These are phyloP conservation scores for Magnolia changhungtana DNA, from an alignment of 164 flowering plant species.

Conservation along the genomic window DNA sequence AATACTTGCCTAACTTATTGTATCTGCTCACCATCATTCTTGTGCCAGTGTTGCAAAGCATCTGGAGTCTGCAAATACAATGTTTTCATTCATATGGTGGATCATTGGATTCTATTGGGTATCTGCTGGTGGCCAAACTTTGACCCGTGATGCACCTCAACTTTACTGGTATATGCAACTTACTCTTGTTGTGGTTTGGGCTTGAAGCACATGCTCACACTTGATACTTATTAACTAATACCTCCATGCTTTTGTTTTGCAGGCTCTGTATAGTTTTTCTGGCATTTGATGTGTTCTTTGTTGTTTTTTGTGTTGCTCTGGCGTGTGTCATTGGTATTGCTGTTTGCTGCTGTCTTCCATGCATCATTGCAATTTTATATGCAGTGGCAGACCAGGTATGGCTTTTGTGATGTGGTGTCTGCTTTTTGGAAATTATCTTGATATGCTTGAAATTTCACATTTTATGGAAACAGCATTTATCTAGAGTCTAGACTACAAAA, in stretches of 20 bases:
- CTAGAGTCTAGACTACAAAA: neutral
- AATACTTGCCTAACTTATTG: neutral
- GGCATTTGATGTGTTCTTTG: slow-evolving; percentile 76
- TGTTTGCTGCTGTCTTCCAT: slow-evolving; percentile 86
- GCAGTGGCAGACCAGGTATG: slow-evolving; percentile 73
- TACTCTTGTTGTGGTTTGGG: neutral
- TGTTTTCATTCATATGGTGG: slow-evolving; percentile 94
- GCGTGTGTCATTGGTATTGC: slow-evolving; percentile 84
- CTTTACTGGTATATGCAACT: slow-evolving; percentile 60
- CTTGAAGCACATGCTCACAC: neutral
- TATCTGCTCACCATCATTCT: neutral
- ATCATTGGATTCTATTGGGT: slow-evolving; percentile 86
- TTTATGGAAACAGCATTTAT: neutral
- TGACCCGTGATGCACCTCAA: slow-evolving; percentile 59
- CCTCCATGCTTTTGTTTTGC: slow-evolving; percentile 26
- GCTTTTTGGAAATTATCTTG: neutral
- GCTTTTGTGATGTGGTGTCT: neutral
- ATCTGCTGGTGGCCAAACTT: slow-evolving; percentile 55
- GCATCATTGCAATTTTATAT: slow-evolving; percentile 73
- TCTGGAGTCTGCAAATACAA: slow-evolving; percentile 78
- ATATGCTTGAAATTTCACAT: neutral
- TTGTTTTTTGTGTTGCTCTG: slow-evolving; percentile 65
- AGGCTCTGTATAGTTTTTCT: slow-evolving; percentile 77
- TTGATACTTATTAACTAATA: neutral
- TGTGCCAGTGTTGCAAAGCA: slow-evolving; percentile 56